Conservation (phyloP, 108 stramenopile genomes). For the Discostella pseudostelligera region DNA sequence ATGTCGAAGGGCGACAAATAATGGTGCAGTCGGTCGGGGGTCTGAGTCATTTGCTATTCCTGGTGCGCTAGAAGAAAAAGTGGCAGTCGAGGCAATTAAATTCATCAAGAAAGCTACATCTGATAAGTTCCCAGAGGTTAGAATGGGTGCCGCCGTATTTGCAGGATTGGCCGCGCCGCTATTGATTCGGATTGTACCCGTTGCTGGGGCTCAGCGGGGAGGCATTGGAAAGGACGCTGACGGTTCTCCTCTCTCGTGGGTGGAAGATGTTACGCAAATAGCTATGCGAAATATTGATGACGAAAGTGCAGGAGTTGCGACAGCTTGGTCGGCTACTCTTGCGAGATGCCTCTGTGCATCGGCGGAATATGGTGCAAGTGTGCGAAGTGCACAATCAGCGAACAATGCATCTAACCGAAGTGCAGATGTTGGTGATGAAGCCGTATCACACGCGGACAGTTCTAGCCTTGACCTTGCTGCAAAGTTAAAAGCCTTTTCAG, state of each 20-base stretch:
- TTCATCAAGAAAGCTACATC: constrained; percentile 59
- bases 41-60: constrained; percentile 47
- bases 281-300: constrained; percentile 80
- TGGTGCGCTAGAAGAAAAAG: constrained; percentile 73
- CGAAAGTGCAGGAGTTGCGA: constrained; percentile 63
- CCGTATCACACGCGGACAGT: constrained; percentile 4
- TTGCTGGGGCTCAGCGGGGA: constrained; percentile 8
- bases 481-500: constrained; percentile 49
- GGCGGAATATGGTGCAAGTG: constrained; percentile 49
- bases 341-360: constrained; percentile 73
- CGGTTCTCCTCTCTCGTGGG: constrained; percentile 40
- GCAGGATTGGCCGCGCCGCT: constrained; percentile 63
- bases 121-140: constrained; percentile 80
- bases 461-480: constrained; percentile 40
- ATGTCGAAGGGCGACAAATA: constrained; percentile 44
- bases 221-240: constrained; percentile 22
- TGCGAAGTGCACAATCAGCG: constrained; percentile 40
- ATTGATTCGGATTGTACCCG: constrained; percentile 50
- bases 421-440: constrained; percentile 44
- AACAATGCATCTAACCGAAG: constrained; percentile 42
- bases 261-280: constrained; percentile 69
- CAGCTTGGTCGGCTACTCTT: constrained; percentile 66
- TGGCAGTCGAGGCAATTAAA: constrained; percentile 63
- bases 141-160: constrained; percentile 60
- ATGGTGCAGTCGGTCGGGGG: constrained; percentile 7